phyloP scores from a whole-genome alignment of 495 filamentous ascomycete species.

The Friedmanniomyces simplex region DNA sequence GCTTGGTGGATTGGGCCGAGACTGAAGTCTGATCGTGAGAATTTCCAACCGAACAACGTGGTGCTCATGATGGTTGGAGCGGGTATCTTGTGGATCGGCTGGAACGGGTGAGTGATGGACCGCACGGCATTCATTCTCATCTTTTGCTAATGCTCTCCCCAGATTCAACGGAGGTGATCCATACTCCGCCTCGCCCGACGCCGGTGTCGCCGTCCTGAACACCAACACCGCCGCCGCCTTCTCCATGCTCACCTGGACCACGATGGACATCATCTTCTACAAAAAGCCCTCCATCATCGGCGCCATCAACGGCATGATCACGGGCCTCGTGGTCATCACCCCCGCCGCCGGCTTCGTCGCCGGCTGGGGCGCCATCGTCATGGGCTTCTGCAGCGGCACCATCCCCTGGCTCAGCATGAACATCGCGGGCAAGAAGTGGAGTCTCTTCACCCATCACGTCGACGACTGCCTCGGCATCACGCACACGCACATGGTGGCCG shows the following conservation, averaged over 20 bases:
- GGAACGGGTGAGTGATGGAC: constrained; percentile 35
- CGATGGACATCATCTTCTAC: constrained; percentile 39
- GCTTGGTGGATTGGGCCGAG: constrained; percentile 46
- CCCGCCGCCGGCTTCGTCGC: constrained; percentile 47
- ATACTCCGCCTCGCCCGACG: constrained; percentile 44
- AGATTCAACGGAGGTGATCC: constrained; percentile 48
- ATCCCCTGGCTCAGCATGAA: constrained; percentile 48
- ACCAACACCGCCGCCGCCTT: constrained; percentile 46
- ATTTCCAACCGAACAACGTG: constrained; percentile 44
- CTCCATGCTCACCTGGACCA: constrained; percentile 41
- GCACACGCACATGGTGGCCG: constrained; percentile 46
- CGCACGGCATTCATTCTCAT: neutral
- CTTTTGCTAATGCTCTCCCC: neutral
- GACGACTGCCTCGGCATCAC: constrained; percentile 45
- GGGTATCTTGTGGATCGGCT: constrained; percentile 49
- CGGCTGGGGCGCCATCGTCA: constrained; percentile 45
- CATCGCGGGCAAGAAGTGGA: constrained; percentile 34
- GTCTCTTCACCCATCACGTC: constrained; percentile 36
- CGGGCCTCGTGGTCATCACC: constrained; percentile 46
- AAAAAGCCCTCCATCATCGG: constrained; percentile 43
- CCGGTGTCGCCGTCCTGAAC: constrained; percentile 48
- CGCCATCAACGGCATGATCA: constrained; percentile 46
- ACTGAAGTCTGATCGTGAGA: constrained; percentile 40
- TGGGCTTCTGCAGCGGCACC: constrained; percentile 40
- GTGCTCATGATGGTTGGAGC: constrained; percentile 42